Conservation (phyloP, 2,329 filamentous ascomycete genomes). For the Westerdykella sp. region DNA sequence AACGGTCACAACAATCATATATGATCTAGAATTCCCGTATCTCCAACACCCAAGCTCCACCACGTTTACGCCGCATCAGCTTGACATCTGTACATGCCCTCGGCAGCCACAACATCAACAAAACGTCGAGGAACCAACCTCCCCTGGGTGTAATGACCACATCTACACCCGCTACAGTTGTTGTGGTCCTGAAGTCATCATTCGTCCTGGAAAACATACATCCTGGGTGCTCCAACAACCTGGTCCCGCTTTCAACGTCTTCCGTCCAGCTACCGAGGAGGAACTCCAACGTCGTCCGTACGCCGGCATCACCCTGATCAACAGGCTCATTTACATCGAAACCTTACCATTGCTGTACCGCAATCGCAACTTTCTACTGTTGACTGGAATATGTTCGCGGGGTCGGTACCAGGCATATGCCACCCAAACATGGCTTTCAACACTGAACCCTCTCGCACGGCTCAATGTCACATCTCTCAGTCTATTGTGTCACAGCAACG, state of each 20-base stretch:
- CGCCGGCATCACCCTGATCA: slow-evolving; percentile 12
- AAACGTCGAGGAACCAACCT: neutral
- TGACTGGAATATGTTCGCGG: slow-evolving; percentile 26
- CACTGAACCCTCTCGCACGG: slow-evolving; percentile 11
- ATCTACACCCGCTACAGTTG: slow-evolving; percentile 29
- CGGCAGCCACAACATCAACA: slow-evolving; percentile 5
- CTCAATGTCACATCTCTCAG: slow-evolving; percentile 16
- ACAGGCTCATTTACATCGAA: slow-evolving; percentile 17
- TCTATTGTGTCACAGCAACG: slow-evolving; percentile 22
- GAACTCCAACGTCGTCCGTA: slow-evolving; percentile 12
- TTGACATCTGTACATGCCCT: slow-evolving; percentile 24
- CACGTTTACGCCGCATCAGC: slow-evolving; percentile 22
- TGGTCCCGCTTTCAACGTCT: slow-evolving; percentile 24
- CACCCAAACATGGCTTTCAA: slow-evolving; percentile 20
- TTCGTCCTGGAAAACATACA: slow-evolving; percentile 8
- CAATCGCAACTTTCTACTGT: slow-evolving; percentile 20
- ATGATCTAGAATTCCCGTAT: slow-evolving; percentile 23
- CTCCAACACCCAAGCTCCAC: slow-evolving; percentile 27
- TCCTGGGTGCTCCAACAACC: slow-evolving; percentile 21
- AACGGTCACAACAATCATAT: slow-evolving; percentile 31
- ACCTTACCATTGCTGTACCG: slow-evolving; percentile 23
- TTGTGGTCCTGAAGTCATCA: slow-evolving; percentile 14
- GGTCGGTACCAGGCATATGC: slow-evolving; percentile 32
- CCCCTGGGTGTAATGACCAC: slow-evolving; percentile 15
- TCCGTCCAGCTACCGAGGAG: slow-evolving; percentile 18